These are phyloP conservation scores for Exutisphaerella laricina DNA, from an alignment of 2,329 filamentous ascomycete species.

Conservation along the genomic window DNA sequence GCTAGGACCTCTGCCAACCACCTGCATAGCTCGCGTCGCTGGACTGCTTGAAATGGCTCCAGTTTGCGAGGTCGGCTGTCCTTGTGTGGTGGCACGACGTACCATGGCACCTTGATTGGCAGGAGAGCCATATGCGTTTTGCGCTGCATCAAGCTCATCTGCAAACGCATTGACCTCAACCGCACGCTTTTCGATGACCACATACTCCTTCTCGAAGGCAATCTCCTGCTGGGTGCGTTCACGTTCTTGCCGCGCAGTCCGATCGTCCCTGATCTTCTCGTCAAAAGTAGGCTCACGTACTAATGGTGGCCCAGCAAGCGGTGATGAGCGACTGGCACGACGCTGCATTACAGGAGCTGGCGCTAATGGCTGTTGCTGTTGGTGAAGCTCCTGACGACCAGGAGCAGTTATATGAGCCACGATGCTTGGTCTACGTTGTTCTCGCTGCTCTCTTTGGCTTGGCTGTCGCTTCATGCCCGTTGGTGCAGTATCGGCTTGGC, in stretches of 20 bases:
- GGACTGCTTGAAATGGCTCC: conserved; percentile 61
- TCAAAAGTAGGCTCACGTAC: conserved; percentile 40
- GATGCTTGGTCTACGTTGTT: conserved; percentile 41
- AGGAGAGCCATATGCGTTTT: conserved; percentile 47
- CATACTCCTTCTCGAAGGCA: conserved; percentile 87
- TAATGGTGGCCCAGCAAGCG: conserved; percentile 39
- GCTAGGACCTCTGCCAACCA: conserved; percentile 58
- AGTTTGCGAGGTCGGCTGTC: conserved; percentile 60
- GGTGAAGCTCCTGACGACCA: conserved; percentile 34
- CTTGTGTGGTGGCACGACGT: conserved; percentile 74
- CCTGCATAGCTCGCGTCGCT: conserved; percentile 64
- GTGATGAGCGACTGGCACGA: conserved; percentile 50
- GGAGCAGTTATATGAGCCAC: conserved; percentile 43
- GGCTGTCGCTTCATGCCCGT: conserved; percentile 30
- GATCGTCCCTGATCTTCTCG: conserved; percentile 15
- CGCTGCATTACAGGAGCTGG: conserved; percentile 47
- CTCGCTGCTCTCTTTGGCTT: conserved; percentile 36
- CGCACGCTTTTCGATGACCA: conserved; percentile 88
- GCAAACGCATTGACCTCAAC: conserved; percentile 97
- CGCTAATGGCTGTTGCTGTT: conserved; percentile 23
- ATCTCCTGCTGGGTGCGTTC: conserved; percentile 77
- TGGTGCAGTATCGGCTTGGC: conserved; percentile 11
- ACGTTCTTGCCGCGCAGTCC: conserved; percentile 42
- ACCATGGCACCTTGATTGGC: conserved; percentile 57
- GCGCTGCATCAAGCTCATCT: conserved; percentile 79